Base-by-base conservation (phyloP, 2,329 filamentous ascomycete genomes). In the Pseudogymnoascus sp. region DNA sequence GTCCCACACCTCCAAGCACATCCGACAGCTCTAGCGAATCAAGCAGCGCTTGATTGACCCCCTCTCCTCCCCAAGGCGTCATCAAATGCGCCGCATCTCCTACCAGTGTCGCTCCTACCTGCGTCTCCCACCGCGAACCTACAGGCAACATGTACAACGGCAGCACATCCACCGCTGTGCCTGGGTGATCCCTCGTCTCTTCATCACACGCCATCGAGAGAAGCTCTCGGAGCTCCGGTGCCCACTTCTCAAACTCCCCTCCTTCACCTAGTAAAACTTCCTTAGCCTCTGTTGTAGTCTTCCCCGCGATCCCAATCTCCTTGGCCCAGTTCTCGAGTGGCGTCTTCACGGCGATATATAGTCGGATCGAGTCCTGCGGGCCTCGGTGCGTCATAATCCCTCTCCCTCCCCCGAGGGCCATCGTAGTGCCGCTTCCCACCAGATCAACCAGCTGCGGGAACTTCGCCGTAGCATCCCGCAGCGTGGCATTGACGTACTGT, bases 41-140 rank as follows among this genome's bases (percentile, higher is more conserved):
- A 8, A 73, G 66, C 61, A 79, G 65, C 1, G 69, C 70, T 66
- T 75, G 73, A 57, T 75, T 78, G 1, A 72, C 73, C 16, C 71
- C 80, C 45, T 79, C 79, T 4, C 80, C 81, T 1, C 75, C 76
- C 64, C 76, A 79, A 0, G 78, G 78, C 2, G 78, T 76, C 74
- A 79, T 79, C 7, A 81, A 67, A 69, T 83, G 80, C 1, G 80
- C 80, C 4, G 80, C 77, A 68, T 83, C 80, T 1, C 81, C 81
- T 6, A 82, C 71, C 16, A 84, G 71, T 1, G 81, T 81, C 4
- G 79, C 70, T 1, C 79, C 78, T 1, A 23, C 31, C 21, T 21
- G 62, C 19, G 68, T 64, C 10, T 62, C n/a, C 69, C 70, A 71
- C 1, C 28, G 65, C n/a, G 64, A 34, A 7, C 66, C 68, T 8